Percentiles rank a stretch among this genome's conserved stretches.
These are phyloP conservation scores for Starmera amethionina DNA, from an alignment of 805 yeast genomes.

Conservation along the genomic window DNA sequence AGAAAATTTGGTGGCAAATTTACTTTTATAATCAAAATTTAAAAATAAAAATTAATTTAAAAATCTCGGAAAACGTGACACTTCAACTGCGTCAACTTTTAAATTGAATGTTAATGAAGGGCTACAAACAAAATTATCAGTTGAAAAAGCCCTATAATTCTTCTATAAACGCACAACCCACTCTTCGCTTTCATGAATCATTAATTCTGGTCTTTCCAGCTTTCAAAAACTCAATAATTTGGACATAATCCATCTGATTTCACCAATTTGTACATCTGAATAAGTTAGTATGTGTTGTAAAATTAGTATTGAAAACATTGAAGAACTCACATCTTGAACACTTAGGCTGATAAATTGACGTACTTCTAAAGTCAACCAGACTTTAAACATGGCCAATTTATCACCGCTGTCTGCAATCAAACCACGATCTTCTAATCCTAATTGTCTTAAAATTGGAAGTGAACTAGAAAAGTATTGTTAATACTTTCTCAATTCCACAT, in stretches of 20 bases:
- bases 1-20: too few species aligned
- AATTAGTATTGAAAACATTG: not conserved
- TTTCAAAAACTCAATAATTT: conserved; percentile 29
- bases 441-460: conserved; percentile 73
- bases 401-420: conserved; percentile 46
- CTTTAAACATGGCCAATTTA: conserved; percentile 73
- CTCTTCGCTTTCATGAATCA: not conserved
- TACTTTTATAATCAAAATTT: too few species aligned
- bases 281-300: not conserved
- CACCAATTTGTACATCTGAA: conserved; percentile 39
- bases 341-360: conserved; percentile 81
- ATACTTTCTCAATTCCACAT: not conserved
- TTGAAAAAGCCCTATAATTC: too few species aligned
- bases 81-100: too few species aligned
- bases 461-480: conserved; percentile 36
- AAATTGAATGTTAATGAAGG: too few species aligned
- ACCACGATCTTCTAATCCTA: conserved; percentile 63
- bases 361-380: conserved; percentile 86
- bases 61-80: too few species aligned
- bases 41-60: too few species aligned
- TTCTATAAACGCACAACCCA: too few species aligned
- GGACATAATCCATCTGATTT: conserved; percentile 61
- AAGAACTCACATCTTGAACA: conserved; percentile 56
- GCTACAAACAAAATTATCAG: too few species aligned
- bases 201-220: not conserved